Base-by-base conservation (phyloP, 106 monocot genomes). In the Acorus gramineus region DNA sequence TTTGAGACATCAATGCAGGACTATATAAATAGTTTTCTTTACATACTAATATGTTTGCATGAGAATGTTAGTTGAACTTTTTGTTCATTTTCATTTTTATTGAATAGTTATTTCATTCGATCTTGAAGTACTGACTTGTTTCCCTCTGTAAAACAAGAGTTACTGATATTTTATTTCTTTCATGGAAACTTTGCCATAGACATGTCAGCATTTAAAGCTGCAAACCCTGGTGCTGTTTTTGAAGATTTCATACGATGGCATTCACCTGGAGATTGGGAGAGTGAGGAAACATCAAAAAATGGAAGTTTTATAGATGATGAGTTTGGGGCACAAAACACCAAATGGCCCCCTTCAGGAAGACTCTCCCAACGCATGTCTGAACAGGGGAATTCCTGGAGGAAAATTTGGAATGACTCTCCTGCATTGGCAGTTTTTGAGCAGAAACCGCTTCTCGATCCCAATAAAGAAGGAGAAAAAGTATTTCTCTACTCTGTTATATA, bases 231-330 rank as follows among this genome's bases (percentile, higher is more conserved):
- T 70, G 87, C 96, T 11, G 66, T 88, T 53, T 98, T 96, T 83
- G 96, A 98, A 83, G 91, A 98, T 85, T 98, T 98, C 71, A 91
- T 98, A 62, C 79, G 96, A 63, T 98, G 96, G 91, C 87, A 88
- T 66, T 98, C 96, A 60, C 96, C 96, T 67, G 79, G 78, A 61
- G 96, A 98, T 56, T 98, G 96, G 96, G 91, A 85, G 62, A 76
- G 50, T 73, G 73, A 81, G 70, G 78, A 83, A 67, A 43, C 61
- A 28, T 60, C 74, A 71, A 50, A 72, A 66, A 46, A 55, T 4
- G 10, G 50, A 11, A 9, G 2, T 58, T 60, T 53, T 46, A 52
- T 44, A 50, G 60, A 60, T 49, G 67, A 65, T 14, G 56, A 58
- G 49, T 10, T 8, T 13, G 59, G 62, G 44, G 8, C 46, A 11